phyloP scores from a whole-genome alignment of 495 filamentous ascomycete genomes.

The Penicillium daleae region DNA sequence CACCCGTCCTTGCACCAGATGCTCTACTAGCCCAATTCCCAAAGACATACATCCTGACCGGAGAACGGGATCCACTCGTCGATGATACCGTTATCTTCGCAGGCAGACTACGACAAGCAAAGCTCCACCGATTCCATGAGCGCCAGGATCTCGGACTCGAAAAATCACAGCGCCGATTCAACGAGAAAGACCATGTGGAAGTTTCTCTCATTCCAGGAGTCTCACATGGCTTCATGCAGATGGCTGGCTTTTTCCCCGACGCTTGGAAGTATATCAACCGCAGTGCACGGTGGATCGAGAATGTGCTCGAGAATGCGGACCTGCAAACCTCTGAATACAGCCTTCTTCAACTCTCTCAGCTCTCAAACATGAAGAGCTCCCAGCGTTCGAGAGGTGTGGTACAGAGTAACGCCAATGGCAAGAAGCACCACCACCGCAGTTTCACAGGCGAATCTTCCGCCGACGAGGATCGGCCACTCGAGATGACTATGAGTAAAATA shows the following conservation, averaged over 20 bases:
- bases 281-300: slow-evolving; percentile 75
- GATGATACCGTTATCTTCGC: slow-evolving; percentile 97
- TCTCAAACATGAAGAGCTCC: background rate
- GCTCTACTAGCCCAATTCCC: slow-evolving; percentile 79
- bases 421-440: slow-evolving; percentile 40
- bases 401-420: background rate
- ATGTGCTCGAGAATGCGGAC: slow-evolving; percentile 63
- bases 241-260: slow-evolving; percentile 82
- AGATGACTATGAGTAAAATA: slow-evolving; percentile 66
- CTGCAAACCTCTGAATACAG: slow-evolving; percentile 32
- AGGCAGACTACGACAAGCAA: slow-evolving; percentile 80
- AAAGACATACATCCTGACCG: slow-evolving; percentile 90
- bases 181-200: slow-evolving; percentile 78
- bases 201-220: slow-evolving; percentile 84
- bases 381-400: background rate
- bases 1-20: slow-evolving; percentile 87
- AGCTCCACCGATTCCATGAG: slow-evolving; percentile 66
- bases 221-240: slow-evolving; percentile 91
- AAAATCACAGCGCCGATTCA: slow-evolving; percentile 57
- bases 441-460: slow-evolving; percentile 67
- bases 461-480: slow-evolving; percentile 78
- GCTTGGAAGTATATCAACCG: slow-evolving; percentile 80
- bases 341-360: slow-evolving; percentile 21
- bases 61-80: slow-evolving; percentile 92
- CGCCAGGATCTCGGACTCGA: slow-evolving; percentile 65